These are phyloP conservation scores for Lasiodiplodia sp. DNA, from an alignment of 2,329 filamentous ascomycete genomes.

Conservation along the genomic window DNA sequence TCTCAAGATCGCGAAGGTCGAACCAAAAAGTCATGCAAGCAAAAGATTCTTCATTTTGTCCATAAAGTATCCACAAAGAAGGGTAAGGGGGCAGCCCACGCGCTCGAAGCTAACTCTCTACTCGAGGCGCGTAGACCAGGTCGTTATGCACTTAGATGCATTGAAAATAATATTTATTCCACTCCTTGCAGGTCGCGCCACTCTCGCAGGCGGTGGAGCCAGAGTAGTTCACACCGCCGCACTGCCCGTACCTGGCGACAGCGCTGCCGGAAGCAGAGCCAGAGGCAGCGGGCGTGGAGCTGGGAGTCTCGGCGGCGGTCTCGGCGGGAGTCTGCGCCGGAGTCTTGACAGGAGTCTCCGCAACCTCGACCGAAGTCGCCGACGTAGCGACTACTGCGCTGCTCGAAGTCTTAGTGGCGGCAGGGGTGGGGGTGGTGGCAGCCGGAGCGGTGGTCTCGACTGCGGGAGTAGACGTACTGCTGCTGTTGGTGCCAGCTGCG, in stretches of 20 bases:
- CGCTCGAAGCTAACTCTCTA: neutral
- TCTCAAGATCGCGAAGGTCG: neutral
- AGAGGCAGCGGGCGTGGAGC: neutral
- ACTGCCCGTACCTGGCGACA: constrained; percentile 46
- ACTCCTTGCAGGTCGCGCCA: constrained; percentile 44
- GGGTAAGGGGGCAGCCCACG: neutral
- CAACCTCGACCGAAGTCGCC: constrained; percentile 20
- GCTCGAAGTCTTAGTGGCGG: constrained; percentile 25
- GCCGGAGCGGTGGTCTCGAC: constrained; percentile 11
- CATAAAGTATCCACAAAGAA: constrained; percentile 22
- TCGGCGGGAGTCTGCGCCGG: constrained; percentile 5
- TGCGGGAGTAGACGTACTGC: constrained; percentile 18
- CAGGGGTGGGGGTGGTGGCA: constrained; percentile 18
- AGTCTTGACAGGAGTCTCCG: constrained; percentile 14
- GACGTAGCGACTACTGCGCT: constrained; percentile 18
- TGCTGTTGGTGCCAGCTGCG: constrained; percentile 24
- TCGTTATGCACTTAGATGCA: constrained; percentile 35
- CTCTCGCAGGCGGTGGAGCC: constrained; percentile 46
- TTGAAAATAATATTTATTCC: constrained; percentile 52
- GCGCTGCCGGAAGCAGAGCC: constrained; percentile 17
- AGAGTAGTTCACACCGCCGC: constrained; percentile 49
- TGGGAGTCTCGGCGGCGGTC: constrained; percentile 11
- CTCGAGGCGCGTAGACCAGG: neutral
- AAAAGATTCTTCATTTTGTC: constrained; percentile 4
- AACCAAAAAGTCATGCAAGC: neutral